Base-by-base conservation (phyloP, 2,329 filamentous ascomycete species). In the Lecanicillium sp. region DNA sequence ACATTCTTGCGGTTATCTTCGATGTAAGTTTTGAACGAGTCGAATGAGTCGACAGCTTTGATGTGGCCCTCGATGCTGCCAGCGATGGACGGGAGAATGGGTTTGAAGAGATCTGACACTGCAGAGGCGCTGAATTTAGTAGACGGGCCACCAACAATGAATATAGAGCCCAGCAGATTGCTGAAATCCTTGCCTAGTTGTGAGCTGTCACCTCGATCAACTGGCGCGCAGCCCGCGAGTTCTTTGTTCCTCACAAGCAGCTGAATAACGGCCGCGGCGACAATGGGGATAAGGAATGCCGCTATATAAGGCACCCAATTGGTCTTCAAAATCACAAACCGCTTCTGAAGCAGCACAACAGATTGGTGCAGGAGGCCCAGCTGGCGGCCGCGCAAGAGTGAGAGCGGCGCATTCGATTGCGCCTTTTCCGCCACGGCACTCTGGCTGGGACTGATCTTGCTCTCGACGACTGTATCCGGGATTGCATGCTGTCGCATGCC, bases 201-300 rank as follows among this genome's bases (percentile, higher is more conserved):
- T 49, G 17, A 36, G 14, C 47, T 40, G 29, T 50, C 50, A 32
- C 53, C 51, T 27, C 51, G 48, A 1, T 55, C 40, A 1, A 23
- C 49, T 10, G 57, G 56, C 30, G 69, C 66, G 58, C 81, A 84
- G 1, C 67, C 66, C 1, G 61, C 67, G 0, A 70, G 68, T 3
- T 63, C 56, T 54, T 79, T 82, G 36, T 70, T 67, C 24, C 76
- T 74, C 5, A 94, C 65, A 55, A 90, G 89, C 2, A 90, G 68
- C 3, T 84, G 86, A 1, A 87, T 83, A 8, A 91, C 67, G 1
- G 84, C 86, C 15, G 86, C 83, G 2, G 86, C 84, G 45, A 87
- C 72, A 50, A 94, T 77, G 0, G 88, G 88, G 12, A 93, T 78
- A 1, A 88, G 56, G n/a, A 91, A 71, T 1, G 86, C 87, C 1